phyloP scores from a whole-genome alignment of 805 yeast genomes.

The Spencermartinsiella europaea region DNA sequence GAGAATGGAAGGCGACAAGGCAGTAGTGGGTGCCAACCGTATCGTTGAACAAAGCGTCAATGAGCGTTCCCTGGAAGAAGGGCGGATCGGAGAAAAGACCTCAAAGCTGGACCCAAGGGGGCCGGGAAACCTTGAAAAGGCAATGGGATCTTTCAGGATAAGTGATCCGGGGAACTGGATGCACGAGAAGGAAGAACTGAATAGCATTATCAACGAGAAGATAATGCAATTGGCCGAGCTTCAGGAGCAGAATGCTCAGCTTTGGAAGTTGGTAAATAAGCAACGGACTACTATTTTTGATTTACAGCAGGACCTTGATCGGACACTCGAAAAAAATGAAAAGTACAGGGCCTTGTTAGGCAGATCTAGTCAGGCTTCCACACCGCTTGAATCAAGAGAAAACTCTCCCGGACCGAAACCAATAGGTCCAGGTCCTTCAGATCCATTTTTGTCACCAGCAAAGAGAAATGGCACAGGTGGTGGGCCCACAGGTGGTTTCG shows the following conservation, averaged over 20 bases:
- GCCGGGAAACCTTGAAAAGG: not conserved
- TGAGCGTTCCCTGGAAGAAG: too few species aligned
- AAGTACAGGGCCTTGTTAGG: conserved; percentile 2
- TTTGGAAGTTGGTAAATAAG: conserved; percentile 22
- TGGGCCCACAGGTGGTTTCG: not conserved
- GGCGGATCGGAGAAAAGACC: too few species aligned
- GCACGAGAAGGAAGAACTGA: conserved; percentile 9
- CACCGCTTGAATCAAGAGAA: not conserved
- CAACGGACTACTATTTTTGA: conserved; percentile 24
- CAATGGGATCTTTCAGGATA: not conserved
- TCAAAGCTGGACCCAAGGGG: too few species aligned
- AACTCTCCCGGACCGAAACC: not conserved
- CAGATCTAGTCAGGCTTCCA: not conserved
- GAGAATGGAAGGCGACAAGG: too few species aligned
- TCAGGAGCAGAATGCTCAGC: conserved; percentile 21
- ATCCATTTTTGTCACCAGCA: conserved; percentile 3
- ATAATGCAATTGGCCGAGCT: conserved; percentile 17
- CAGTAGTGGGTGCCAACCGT: too few species aligned
- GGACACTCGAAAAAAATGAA: conserved; percentile 15
- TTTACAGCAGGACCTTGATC: conserved; percentile 20
- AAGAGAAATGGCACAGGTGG: not conserved
- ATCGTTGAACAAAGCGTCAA: too few species aligned
- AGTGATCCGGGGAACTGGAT: not conserved
- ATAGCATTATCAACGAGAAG: conserved; percentile 16
- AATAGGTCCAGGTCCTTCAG: not conserved